Evolutionary conservation across 768 basidiomycete species (phyloP), one percentile per base, ranked within the genome.

Genomic region (Suillus subalutaceus): DNA sequence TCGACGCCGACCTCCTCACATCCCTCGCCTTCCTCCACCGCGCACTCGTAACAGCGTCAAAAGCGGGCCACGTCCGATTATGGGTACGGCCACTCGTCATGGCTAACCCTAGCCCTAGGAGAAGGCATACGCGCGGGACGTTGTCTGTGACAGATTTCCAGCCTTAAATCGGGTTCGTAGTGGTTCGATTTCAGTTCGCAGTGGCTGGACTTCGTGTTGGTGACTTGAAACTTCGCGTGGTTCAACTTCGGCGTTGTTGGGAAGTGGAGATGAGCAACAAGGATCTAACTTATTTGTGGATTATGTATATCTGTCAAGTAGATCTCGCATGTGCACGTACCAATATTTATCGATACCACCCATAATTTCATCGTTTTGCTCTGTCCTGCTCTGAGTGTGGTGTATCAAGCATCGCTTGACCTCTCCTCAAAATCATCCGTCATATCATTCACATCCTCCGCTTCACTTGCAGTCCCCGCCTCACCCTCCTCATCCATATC

Each of bases 1-100:
- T 96, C 32, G 95, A 96, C 66, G 83, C 86, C 64, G 94, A 96
- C 70, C 81, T 96, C 58, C 83, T 96, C 32, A 86, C 91, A 6
- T 84, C 83, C 43, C 74, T 97, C n/a, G 75, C 83, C 13, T 94
- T 97, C 78, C 83, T 94, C n/a, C 89, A 91, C 1, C 87, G 89
- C 2, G 88, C 85, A 30, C 78, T 99, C 26, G 75, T 97, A 37
- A 96, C 94, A 0, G 85, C 89, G n/a, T 90, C 89, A 3, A 91
- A 92, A 71, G 78, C 78, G 2, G 94, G 94, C 0, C 83, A 88
- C 63, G 85, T 97, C 71, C 94, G 90, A 75, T 81, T 95, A 63
- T 99, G 94, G 93, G 85, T 94, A 38, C 82, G 92, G 26, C 92
- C 92, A 20, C 82, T 94, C 48, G 85, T 85, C 3, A 74, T 84